Evolutionary conservation across 2,329 filamentous ascomycete genomes (phyloP), one percentile per base, ranked within the genome.

Genomic region (Epicoccum nigrum): DNA sequence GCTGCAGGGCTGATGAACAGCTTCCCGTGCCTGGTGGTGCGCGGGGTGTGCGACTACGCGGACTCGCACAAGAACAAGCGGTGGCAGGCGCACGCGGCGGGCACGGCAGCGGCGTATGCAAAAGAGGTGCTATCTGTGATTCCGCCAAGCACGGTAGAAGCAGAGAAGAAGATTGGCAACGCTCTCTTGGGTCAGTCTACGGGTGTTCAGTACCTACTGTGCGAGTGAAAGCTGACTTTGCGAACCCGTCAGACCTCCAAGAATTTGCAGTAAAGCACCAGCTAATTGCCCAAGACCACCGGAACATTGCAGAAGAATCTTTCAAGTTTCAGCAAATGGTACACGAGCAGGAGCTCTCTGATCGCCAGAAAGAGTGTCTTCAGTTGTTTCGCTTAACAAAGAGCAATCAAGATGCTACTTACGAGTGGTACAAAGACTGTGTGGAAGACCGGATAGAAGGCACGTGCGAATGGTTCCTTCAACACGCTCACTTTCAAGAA

Each of bases 371-470:
- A 52, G 34, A 45, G 43, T 63, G 58, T 46, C 58, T 61, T 40
- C 58, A 63, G 13, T 45, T 59, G 42, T 63, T 63, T 30, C 58
- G 58, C 41, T 52, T 63, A 12, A 58, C 58, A 6, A 48, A 54
- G 38, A 56, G 47, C 50, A 52, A 28, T 12, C n/a, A 54, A 31
- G 51, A 59, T 50, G 46, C 48, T 21, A 63, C 58, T 44, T n/a
- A n/a, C n/a, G n/a, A n/a, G n/a, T n/a, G n/a, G n/a, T n/a, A n/a
- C n/a, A n/a, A n/a, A n/a, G n/a, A n/a, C n/a, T n/a, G n/a, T n/a
- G n/a, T n/a, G n/a, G n/a, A n/a, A n/a, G n/a, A n/a, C n/a, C n/a
- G n/a, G n/a, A n/a, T n/a, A n/a, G n/a, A n/a, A n/a, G n/a, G n/a
- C n/a, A n/a, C n/a, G n/a, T n/a, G n/a, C n/a, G 54, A 45, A 31